Evolutionary conservation across 805 yeast genomes (phyloP), one percentile per base, ranked within the genome.

Genomic region (Saccharomycopsis fodiens): DNA sequence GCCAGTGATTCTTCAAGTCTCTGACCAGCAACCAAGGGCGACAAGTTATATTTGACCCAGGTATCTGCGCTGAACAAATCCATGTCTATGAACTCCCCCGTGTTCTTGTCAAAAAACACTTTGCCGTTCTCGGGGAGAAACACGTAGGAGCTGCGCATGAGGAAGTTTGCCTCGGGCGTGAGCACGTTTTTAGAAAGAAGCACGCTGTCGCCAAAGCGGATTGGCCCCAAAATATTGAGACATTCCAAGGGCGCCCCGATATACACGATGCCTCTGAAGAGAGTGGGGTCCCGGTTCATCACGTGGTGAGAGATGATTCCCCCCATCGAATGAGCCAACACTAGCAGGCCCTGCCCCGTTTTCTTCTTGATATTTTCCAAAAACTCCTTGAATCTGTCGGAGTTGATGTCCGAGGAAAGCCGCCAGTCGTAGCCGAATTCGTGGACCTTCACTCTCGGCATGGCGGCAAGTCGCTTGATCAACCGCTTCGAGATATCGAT

Each of bases 381-480:
- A 41, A 68, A 69, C n/a, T 69, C 61, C 29, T 62, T 64, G n/a
- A 89, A 64, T 50, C 78, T 70, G 4, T 63, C 58, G 10, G 84
- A 66, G 16, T 71, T 64, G 3, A 78, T 59, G 35, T 78, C 84
- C 2, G 78, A 70, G 4, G 89, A 78, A 4, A 88, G 62, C 55
- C 97, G 73, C 97, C 97, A 89, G 65, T 89, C 97, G 61, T 88
- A 89, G n/a, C 95, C 94, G 63, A 81, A 89, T 46, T 82, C 81
- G 45, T 76, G 74, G 4, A 85, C 78, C 64, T 72, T 3, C 82
- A 73, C 10, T 15, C 74, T 76, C 2, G 84, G 80, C 54, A 79
- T 80, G 5, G 66, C 54, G 2, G 55, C 55, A 30, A 89, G 60
- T 53, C 67, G 73, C 39, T 73, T 71, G 41, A 83, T 70, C 46